Base-by-base conservation (phyloP, 2,329 filamentous ascomycete species). In the Apiospora malaysiana region DNA sequence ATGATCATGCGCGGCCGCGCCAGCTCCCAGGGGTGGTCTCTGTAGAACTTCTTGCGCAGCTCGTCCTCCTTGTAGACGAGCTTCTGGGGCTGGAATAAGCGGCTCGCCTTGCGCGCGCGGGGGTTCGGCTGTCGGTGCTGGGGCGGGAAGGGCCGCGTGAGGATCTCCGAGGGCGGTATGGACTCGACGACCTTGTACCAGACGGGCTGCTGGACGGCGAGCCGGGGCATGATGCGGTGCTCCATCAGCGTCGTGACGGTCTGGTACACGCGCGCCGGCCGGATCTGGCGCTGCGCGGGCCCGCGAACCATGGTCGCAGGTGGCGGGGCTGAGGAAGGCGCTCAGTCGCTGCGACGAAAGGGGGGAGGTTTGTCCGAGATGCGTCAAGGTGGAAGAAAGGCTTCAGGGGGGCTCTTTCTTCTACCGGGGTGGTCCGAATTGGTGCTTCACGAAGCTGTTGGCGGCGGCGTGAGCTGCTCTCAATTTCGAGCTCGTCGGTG, bases 11-110 rank as follows among this genome's bases (percentile, higher is more conserved):
- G 88, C 70, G 96, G 96, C 73, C 95, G 88, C 23, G 96, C 96
- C 78, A 99, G 85, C 83, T 99, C 96, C 96, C 96, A 99, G 6
- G 96, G 96, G 80, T 99, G 96, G 81, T 99, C 95, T 78, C 88
- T 90, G 85, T 93, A 99, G 84, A 98, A 99, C 40, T 91, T 89
- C 75, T 83, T 86, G 74, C 96, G 91, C 78, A 99, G 86, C 72
- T 84, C 82, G 82, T 99, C 96, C 81, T 99, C 96, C 72, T 92
- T 89, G 80, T 96, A 98, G 69, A 84, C 84, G 74, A 99, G 91
- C 71, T 85, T 83, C 74, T 94, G 89, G 1, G 96, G 96, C 76
- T 91, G 90, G 85, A 95, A 98, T 76, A 97, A 84, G 76, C 91
- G 90, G 82, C 90, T 94, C 42, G 92, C 87, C 80, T 91, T 93